These are phyloP conservation scores for Seiridium cupressi DNA, from an alignment of 2,329 filamentous ascomycete species.

Conservation along the genomic window DNA sequence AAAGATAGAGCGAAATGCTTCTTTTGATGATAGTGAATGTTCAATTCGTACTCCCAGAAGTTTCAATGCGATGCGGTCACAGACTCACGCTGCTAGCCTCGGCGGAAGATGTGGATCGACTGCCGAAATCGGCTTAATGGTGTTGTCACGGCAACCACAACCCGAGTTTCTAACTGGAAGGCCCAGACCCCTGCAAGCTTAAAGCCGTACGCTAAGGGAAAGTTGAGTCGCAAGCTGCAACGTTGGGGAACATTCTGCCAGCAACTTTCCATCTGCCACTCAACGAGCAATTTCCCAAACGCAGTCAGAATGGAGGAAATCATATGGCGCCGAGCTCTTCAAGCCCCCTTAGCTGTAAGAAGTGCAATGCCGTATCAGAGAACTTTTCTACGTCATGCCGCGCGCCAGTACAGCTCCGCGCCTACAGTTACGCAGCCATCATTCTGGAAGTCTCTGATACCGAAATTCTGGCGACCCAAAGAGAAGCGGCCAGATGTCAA, in stretches of 20 bases:
- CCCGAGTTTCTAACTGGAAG: too few relatives aligned
- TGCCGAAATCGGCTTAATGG: conserved; percentile 7
- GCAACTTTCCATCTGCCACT: neutral
- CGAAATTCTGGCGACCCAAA: conserved; percentile 59
- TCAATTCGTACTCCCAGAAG: neutral
- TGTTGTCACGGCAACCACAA: conserved; percentile 11
- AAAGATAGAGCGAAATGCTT: neutral
- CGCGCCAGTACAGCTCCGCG: conserved; percentile 32
- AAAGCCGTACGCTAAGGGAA: neutral
- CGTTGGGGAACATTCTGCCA: neutral
- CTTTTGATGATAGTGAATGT: neutral
- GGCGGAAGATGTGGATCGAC: conserved; percentile 10
- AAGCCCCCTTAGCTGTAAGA: conserved; percentile 10
- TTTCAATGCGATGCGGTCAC: neutral
- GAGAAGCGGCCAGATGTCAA: conserved; percentile 30
- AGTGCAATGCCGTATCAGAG: neutral
- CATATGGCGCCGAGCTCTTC: conserved; percentile 15
- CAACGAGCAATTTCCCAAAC: neutral
- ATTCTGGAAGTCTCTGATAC: conserved; percentile 70
- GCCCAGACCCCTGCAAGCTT: too few relatives aligned
- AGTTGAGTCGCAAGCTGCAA: neutral
- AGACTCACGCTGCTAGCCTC: neutral
- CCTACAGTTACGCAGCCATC: conserved; percentile 54
- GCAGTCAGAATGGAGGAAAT: conserved; percentile 13
- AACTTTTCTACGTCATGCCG: conserved; percentile 10